A percentile compares a stretch with the other conserved stretches of the same genome.
Conservation (phyloP, 129 eudicot genomes). For the Saussurea involucrata region DNA sequence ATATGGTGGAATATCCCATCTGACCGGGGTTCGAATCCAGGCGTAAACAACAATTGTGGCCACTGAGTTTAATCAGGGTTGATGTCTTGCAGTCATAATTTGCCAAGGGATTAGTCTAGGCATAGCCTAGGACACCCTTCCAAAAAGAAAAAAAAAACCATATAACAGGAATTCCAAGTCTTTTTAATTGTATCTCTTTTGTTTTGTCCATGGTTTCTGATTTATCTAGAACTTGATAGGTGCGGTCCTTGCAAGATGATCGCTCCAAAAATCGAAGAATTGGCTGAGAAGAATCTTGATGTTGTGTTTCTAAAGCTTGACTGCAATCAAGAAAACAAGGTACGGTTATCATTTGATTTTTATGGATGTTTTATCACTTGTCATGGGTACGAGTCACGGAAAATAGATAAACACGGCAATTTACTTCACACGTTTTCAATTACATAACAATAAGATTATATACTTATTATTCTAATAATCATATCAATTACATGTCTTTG, state of each 20-base stretch:
- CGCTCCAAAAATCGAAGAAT: slow-evolving; percentile 69
- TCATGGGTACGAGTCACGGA: background rate
- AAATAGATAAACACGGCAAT: background rate
- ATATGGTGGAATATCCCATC: too few species aligned
- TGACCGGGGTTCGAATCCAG: too few species aligned
- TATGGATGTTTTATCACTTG: background rate
- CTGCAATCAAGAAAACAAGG: slow-evolving; percentile 92
- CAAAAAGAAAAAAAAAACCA: too few species aligned
- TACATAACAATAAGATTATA: background rate
- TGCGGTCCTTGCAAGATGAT: slow-evolving; percentile 95
- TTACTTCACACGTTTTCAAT: background rate
- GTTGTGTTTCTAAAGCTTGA: slow-evolving; percentile 82
- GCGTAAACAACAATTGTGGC: too few species aligned
- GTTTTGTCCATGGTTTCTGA: slow-evolving; percentile 1
- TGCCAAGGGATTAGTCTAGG: too few species aligned
- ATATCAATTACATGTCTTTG: background rate
- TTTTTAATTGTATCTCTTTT: background rate
- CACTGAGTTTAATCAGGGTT: too few species aligned
- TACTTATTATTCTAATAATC: background rate
- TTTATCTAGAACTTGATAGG: slow-evolving; percentile 41
- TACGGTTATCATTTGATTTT: slow-evolving; percentile 5
- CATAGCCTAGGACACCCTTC: too few species aligned
- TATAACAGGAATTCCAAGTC: background rate
- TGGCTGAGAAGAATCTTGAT: slow-evolving; percentile 65
- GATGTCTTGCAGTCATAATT: too few species aligned